A percentile compares a stretch with the other conserved stretches of the same genome.
Conservation (phyloP, 805 yeast species). For the Saturnispora zaruensis region DNA sequence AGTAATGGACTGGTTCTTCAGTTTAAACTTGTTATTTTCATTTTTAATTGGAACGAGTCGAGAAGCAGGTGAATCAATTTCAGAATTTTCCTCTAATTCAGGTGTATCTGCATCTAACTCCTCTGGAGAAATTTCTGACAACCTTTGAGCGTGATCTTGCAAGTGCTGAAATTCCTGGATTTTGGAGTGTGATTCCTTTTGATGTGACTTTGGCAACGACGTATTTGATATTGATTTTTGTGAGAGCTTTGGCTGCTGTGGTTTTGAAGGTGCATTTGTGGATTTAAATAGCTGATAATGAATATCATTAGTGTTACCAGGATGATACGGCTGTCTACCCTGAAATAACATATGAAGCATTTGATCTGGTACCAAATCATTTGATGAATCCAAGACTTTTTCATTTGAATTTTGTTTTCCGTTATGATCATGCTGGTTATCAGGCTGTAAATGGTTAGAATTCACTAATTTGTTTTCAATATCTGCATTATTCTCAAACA, state of each 20-base stretch:
- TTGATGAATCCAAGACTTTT: background rate
- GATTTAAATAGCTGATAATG: background rate
- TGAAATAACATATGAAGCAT: conserved; percentile 47
- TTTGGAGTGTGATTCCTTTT: background rate
- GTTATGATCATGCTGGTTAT: background rate
- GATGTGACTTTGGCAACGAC: background rate
- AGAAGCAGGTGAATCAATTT: conserved; percentile 6
- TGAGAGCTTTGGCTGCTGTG: background rate
- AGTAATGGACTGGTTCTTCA: conserved; percentile 15
- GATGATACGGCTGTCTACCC: conserved; percentile 26
- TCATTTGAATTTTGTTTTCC: background rate
- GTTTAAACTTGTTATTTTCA: conserved; percentile 13
- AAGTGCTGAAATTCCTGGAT: background rate
- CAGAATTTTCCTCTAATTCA: background rate
- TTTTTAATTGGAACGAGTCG: conserved; percentile 13
- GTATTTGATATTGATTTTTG: background rate
- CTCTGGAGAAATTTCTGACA: background rate
- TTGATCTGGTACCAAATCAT: conserved; percentile 32
- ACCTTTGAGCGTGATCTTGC: background rate
- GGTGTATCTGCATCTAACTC: background rate
- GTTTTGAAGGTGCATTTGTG: background rate
- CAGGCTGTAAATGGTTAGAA: background rate
- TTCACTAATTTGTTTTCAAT: background rate
- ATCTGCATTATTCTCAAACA: conserved; percentile 30
- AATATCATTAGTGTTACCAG: background rate